These are phyloP conservation scores for Thamnidium elegans DNA, from an alignment of 192 early-diverging fungal species.

Conservation along the genomic window DNA sequence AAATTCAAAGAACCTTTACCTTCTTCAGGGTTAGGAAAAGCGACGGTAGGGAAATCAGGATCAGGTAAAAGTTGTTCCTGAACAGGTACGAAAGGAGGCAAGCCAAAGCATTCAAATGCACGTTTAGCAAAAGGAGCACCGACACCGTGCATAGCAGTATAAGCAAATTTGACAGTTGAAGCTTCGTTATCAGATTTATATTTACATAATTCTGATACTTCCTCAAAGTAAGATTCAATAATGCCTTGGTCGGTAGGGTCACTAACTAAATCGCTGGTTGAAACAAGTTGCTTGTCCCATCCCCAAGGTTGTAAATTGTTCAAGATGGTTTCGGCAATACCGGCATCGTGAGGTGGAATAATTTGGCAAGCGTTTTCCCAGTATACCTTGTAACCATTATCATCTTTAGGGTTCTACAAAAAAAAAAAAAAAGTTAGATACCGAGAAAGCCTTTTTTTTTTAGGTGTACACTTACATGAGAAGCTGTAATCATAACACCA, in stretches of 20 bases:
- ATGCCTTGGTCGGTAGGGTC: conserved; percentile 59
- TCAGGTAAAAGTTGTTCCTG: conserved; percentile 75
- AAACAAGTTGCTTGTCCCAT: conserved; percentile 66
- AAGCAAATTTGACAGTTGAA: conserved; percentile 66
- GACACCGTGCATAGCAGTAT: conserved; percentile 97
- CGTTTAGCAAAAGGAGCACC: conserved; percentile 72
- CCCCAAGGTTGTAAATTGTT: conserved; percentile 64
- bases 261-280: conserved; percentile 43
- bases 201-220: conserved; percentile 44
- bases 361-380: conserved; percentile 92
- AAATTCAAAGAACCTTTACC: conserved; percentile 76
- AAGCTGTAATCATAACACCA: conserved; percentile 97
- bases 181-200: conserved; percentile 41
- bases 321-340: conserved; percentile 71
- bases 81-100: conserved; percentile 63
- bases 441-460: conserved; percentile 3
- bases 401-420: conserved; percentile 85
- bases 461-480: conserved; percentile 53
- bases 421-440: neutral
- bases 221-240: conserved; percentile 70
- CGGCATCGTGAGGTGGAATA: conserved; percentile 81
- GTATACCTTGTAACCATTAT: conserved; percentile 90
- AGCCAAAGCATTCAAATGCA: conserved; percentile 65
- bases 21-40: conserved; percentile 87
- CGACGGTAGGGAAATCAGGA: conserved; percentile 89